These are phyloP conservation scores for Coemansia sp. DNA, from an alignment of 192 early-diverging fungal genomes.

Conservation along the genomic window DNA sequence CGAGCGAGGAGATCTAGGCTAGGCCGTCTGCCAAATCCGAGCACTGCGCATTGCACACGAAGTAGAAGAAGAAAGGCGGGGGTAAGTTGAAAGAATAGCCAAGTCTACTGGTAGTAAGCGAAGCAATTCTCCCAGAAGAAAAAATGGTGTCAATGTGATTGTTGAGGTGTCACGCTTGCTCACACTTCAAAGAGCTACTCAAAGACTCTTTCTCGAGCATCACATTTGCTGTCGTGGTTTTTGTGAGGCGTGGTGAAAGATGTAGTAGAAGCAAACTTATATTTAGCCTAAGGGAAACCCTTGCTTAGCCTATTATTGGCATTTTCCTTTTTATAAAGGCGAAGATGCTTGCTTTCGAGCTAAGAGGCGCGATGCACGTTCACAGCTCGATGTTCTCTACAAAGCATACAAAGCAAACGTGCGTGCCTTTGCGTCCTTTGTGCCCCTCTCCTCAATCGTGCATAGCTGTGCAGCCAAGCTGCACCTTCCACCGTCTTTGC, in stretches of 20 bases:
- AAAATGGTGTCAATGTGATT: not conserved
- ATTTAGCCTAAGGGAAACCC: not conserved
- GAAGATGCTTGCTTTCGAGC: not conserved
- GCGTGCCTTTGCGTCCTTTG: slow-evolving; percentile 1
- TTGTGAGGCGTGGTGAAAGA: not conserved
- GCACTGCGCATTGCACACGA: not conserved
- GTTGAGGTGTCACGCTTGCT: slow-evolving; percentile 2
- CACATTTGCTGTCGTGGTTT: not conserved
- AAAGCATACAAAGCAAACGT: slow-evolving; percentile 1
- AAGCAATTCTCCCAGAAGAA: not conserved
- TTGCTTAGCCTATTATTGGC: slow-evolving; percentile 1
- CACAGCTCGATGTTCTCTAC: not conserved
- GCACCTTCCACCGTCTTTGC: not conserved
- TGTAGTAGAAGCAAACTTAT: not conserved
- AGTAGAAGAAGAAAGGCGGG: not conserved
- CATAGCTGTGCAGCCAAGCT: not conserved
- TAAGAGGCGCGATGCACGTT: not conserved
- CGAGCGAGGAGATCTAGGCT: not conserved
- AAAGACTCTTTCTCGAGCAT: not conserved
- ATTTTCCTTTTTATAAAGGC: not conserved
- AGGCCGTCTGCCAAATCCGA: not conserved
- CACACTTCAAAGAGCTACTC: not conserved
- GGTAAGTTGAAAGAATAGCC: not conserved
- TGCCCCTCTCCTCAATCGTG: slow-evolving; percentile 1
- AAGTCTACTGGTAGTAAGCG: not conserved